Conservation (phyloP, 2,329 filamentous ascomycete genomes). For the Didymella exigua region DNA sequence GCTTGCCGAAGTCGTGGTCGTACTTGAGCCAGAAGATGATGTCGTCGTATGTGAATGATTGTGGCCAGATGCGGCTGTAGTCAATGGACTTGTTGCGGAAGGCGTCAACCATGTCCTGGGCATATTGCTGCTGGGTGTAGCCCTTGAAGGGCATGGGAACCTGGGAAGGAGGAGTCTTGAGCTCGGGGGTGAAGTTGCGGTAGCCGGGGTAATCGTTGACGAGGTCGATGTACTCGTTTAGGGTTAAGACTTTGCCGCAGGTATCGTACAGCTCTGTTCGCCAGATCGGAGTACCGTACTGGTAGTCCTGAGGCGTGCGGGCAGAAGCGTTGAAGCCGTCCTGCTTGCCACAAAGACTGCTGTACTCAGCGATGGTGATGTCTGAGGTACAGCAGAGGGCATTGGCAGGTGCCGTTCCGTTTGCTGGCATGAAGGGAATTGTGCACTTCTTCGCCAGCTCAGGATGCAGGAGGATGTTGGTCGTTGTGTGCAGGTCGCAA, state of each 20-base stretch:
- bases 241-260: conserved; percentile 63
- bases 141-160: conserved; percentile 68
- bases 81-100: conserved; percentile 47
- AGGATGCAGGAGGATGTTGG: conserved; percentile 67
- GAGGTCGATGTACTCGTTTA: conserved; percentile 65
- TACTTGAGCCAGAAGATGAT: conserved; percentile 68
- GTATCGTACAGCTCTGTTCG: conserved; percentile 67
- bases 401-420: conserved; percentile 23
- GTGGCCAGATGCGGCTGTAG: conserved; percentile 53
- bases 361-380: conserved; percentile 26
- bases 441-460: conserved; percentile 69
- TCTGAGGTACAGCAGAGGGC: conserved; percentile 28
- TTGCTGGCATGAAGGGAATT: conserved; percentile 63
- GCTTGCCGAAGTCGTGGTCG: conserved; percentile 64
- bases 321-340: conserved; percentile 65
- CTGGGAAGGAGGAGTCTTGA: conserved; percentile 63
- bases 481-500: conserved; percentile 72
- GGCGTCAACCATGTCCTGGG: conserved; percentile 61
- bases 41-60: conserved; percentile 67
- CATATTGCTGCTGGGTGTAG: conserved; percentile 68
- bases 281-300: conserved; percentile 62
- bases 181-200: conserved; percentile 68
- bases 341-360: conserved; percentile 26
- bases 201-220: conserved; percentile 58
- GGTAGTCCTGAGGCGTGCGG: conserved; percentile 61